Base-by-base conservation (phyloP, 176 grass and related monocot genomes). In the Hyparrhenia diplandra region DNA sequence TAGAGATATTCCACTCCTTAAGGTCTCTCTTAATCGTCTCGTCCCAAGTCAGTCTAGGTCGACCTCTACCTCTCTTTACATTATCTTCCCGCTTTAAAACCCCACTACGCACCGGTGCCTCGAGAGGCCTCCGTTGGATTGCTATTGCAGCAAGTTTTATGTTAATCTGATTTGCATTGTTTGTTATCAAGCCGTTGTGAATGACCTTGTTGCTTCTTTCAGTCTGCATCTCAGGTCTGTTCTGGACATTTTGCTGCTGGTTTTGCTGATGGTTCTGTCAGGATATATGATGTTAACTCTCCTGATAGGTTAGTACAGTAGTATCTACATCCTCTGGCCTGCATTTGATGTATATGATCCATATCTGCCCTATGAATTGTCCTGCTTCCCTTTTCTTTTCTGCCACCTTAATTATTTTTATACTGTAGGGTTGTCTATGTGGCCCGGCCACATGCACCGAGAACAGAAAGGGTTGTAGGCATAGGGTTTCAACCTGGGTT, bases 401-500 rank as follows among this genome's bases (percentile, higher is more conserved):
- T 72, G 24, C 23, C n/a, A 6, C 27, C 28, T 34, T 76, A 21
- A 72, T 74, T 37, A 62, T 37, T 47, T 85, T 42, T 13, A 80
- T 92, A 32, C 72, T 88, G 39, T 74, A 99, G 97, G 80, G 61
- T 65, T 31, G 87, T 90, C 45, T 99, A 80, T 85, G 87, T 49
- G 72, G 89, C 93, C 43, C 88, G 60, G 78, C 97, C 93, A 24
- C 97, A 99, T 89, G 83, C 76, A 49, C 93, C 90, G 78, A 91
- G 85, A 78, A 86, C 90, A 63, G 91, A 93, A 77, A 91, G 79
- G 46, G 91, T 99, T 79, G 91, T 99, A 27, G 97, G 97, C 64
- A 83, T 99, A 77, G 97, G 97, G 7, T 99, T 99, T 90, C 97
- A 99, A 69, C 91, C 97, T 84, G 91, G 85, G 7, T 82, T 88